Base-by-base conservation (phyloP, 2,329 filamentous ascomycete genomes). In the Atkinsonella texensis region DNA sequence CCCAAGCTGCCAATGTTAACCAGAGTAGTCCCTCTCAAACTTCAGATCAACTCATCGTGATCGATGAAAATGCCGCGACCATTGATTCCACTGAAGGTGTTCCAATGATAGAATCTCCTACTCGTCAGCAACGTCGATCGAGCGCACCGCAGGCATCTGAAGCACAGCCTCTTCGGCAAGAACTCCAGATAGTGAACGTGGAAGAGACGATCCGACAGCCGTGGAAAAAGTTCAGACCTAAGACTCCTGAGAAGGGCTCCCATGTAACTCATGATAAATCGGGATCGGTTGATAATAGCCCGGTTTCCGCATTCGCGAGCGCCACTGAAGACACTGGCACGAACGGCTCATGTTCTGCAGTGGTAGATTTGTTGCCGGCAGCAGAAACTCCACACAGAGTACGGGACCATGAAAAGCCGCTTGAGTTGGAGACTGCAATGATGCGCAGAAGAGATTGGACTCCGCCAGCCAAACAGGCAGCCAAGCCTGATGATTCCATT, bases 381-480 rank as follows among this genome's bases (percentile, higher is more conserved):
- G 39, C 45, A 20, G 38, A 52, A 23, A 9, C 20, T 31, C 9
- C 1, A 9, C 13, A n/a, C 41, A 42, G 28, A 13, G 28, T 12
- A 13, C 39, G 40, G 12, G 42, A 46, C 15, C 15, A 15, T 8
- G 50, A 62, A n/a, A 67, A 68, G 47, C 60, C 68, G 0, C 57
- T 71, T 2, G 58, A 65, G 18, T 53, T 74, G 9, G 74, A 77
- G 49, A 64, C 63, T 45, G 85, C 84, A 8, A 63, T 76, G 28
- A 70, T 68, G 45, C 73, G 85, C 53, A 74, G 80, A 54, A 60
- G 68, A 13, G 74, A 83, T 53, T 89, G 85, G 86, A 89, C 86
- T 1, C 85, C 84, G 2, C 76, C 80, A 4, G 73, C 70, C 46
- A 61, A 70, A 35, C 71, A 70, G 42, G 58, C 57, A 1, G 52